Evolutionary conservation across 345 rosid genomes (phyloP).

Genomic region (Lumnitzera littorea): DNA sequence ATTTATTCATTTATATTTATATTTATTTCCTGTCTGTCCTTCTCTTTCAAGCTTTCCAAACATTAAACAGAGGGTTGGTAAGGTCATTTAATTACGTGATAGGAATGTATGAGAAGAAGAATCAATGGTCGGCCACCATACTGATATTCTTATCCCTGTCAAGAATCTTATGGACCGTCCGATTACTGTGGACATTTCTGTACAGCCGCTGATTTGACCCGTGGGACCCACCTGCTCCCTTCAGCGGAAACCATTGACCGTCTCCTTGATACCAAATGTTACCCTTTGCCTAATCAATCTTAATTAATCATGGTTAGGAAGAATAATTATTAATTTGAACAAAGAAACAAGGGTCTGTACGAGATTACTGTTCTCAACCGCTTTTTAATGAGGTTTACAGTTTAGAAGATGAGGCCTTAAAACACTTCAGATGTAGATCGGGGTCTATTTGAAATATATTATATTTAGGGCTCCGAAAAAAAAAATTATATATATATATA

Average conservation of each 20-base stretch:
- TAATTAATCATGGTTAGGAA: conserved; percentile 7
- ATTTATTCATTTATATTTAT: not conserved
- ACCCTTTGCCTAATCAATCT: conserved; percentile 13
- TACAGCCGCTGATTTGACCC: conserved; percentile 9
- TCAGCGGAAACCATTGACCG: conserved; percentile 6
- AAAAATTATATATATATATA: no score
- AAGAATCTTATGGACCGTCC: conserved; percentile 11
- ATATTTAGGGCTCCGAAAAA: no score
- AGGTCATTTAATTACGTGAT: no score
- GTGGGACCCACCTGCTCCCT: conserved; percentile 22
- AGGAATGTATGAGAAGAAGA: no score
- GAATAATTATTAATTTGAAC: not conserved
- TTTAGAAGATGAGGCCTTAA: no score
- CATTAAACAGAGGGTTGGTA: no score
- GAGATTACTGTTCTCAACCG: not conserved
- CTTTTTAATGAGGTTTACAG: no score
- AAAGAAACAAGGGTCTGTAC: not conserved
- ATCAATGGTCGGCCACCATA: conserved; percentile 7
- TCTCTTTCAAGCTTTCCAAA: not conserved
- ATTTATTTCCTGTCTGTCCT: not conserved
- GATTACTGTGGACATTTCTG: conserved; percentile 9
- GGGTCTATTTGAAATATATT: no score
- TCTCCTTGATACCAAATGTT: not conserved
- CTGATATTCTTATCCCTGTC: not conserved
- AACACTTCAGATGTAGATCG: no score